Base-by-base conservation (phyloP, 139 green algal genomes). In the Chara braunii region DNA sequence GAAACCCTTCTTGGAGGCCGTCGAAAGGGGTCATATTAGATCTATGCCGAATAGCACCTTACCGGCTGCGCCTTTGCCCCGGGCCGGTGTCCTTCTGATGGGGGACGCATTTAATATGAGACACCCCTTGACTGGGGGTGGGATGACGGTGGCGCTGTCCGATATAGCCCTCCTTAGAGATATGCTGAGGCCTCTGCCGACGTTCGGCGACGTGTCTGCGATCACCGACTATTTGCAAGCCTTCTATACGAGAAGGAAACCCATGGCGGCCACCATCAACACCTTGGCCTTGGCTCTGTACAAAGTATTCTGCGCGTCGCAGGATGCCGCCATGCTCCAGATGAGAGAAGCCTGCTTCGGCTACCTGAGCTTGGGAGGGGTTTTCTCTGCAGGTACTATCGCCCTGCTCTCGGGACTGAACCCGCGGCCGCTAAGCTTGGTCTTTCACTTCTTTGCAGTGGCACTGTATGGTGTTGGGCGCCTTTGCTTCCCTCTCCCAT, bases 61-160 rank as follows among this genome's bases (percentile, higher is more conserved):
- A 81, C 78, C 77, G 3, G 77, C 74, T 24, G 44, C 73, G n/a
- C 72, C 74, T 11, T 33, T 76, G n/a, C 33, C 35, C 64, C 78
- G 80, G 22, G 76, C 84, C 2, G 86, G 90, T 22, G 92, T 89
- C 0, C 78, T 98, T 58, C 79, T 98, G 52, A 82, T 98, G 68
- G 92, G 92, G 2, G 92, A 98, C 66, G 89, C 92, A 0, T 98
- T 97, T 82, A 98, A 98, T 85, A 98, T 98, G 92, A 80, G 91
- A 3, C 92, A 96, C 74, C 91, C 91, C n/a, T 77, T 97, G 31
- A n/a, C 81, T 73, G 75, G 82, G 26, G 83, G 83, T 22, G 84
- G 84, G 52, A 90, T 90, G 85, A 90, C 85, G 2, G 91, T 98
- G 6, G 92, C 92, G n/a, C 78, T 98, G 40, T 86, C 80, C 18